Base-by-base conservation (phyloP, 2,329 filamentous ascomycete genomes). In the Myotisia sp. region DNA sequence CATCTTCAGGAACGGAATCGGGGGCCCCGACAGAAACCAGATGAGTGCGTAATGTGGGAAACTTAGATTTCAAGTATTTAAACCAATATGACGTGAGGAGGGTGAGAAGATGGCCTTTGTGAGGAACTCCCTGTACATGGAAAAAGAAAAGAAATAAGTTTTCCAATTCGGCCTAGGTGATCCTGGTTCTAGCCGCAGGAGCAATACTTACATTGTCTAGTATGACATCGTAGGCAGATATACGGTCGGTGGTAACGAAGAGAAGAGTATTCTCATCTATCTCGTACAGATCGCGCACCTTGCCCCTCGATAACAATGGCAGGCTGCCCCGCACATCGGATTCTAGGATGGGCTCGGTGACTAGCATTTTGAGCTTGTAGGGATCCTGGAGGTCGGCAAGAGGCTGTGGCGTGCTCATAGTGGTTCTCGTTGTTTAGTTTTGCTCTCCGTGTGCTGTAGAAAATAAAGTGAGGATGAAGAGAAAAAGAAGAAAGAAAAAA, bases 151-250 rank as follows among this genome's bases (percentile, higher is more conserved):
- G n/a, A n/a, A n/a, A n/a, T n/a, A n/a, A n/a, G n/a, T n/a, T n/a
- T n/a, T n/a, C n/a, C n/a, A n/a, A n/a, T n/a, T n/a, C 26, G 17
- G 7, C 17, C 31, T 7, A 9, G 26, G 26, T 6, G n/a, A 7
- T 12, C 10, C 23, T 7, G 26, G 21, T 2, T 14, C n/a, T 32
- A 68, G 59, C 10, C 69, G 60, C 29, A 64, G 27, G 24, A 27
- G 18, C n/a, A 3, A 26, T 48, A 27, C 58, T 50, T 54, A 76
- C 75, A 60, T 90, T 94, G 48, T 71, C 63, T 68, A 92, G 76
- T 47, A 92, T 74, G 47, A 92, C 84, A 68, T 95, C 87, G 65
- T 87, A 95, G 37, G 90, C 90, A 16, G 84, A 93, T 55, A 94
- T 90, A 45, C 90, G 79, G 62, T 94, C 86, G 9, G 82, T 80